Evolutionary conservation across 2,329 filamentous ascomycete genomes (phyloP).

Genomic region (Colletotrichum gloeosporioides): DNA sequence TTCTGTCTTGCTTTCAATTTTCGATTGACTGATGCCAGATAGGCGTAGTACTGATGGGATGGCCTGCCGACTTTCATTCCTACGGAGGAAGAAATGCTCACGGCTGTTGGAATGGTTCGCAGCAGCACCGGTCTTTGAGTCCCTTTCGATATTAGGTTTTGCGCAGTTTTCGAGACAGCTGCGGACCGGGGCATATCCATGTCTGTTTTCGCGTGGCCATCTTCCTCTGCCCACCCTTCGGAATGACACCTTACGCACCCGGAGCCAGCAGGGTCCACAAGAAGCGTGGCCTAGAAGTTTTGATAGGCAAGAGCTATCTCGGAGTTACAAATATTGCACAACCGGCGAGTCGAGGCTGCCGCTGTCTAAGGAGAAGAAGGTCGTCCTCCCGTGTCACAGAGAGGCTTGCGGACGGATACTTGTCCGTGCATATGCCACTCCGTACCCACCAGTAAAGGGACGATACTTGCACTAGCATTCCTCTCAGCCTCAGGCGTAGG

Average conservation of each 20-base stretch:
- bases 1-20: not conserved
- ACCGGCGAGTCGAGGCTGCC: not conserved
- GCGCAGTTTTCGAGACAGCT: not conserved
- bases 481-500: not conserved
- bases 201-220: conserved; percentile 11
- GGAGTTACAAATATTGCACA: not conserved
- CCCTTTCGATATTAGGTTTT: not conserved
- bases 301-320: conserved; percentile 2
- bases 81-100: not conserved
- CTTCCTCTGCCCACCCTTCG: not conserved
- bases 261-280: not conserved
- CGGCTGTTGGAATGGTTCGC: not conserved
- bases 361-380: not conserved
- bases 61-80: not conserved
- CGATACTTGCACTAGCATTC: not conserved
- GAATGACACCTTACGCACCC: not conserved
- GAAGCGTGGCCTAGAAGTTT: not conserved
- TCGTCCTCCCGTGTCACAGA: conserved; percentile 8
- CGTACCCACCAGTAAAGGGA: not conserved
- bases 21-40: not conserved
- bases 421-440: conserved; percentile 6
- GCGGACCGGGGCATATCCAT: conserved; percentile 3
- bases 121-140: not conserved
- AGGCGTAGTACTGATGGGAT: not conserved
- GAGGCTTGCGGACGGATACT: not conserved